A percentile compares a stretch with the other conserved stretches of the same genome.
phyloP scores from a whole-genome alignment of 352 stramenopile species.

The Phytophthora macrochlamydospora region DNA sequence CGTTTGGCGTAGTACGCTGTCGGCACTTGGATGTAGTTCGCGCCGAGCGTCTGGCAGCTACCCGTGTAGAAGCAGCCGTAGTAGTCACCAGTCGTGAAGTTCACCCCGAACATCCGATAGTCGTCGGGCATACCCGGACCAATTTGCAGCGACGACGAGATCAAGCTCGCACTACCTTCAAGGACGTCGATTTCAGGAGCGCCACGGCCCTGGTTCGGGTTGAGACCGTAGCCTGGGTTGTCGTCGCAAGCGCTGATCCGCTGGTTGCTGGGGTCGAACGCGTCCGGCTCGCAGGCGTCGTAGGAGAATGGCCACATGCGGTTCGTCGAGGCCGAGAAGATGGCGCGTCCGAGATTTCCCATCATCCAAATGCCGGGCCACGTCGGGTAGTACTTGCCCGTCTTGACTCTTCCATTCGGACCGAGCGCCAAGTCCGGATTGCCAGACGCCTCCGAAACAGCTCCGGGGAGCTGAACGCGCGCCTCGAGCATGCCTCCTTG shows the following conservation, averaged over 20 bases:
- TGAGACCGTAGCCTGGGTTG: conserved; percentile 88
- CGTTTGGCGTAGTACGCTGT: conserved; percentile 29
- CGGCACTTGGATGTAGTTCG: conserved; percentile 38
- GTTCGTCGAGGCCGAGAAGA: conserved; percentile 48
- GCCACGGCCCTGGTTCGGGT: conserved; percentile 76
- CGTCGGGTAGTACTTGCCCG: no score
- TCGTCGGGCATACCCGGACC: conserved; percentile 53
- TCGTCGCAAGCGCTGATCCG: conserved; percentile 77
- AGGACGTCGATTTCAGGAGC: conserved; percentile 94
- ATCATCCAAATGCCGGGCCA: no score
- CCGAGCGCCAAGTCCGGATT: no score
- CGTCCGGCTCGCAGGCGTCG: conserved; percentile 70
- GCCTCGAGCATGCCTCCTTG: no score
- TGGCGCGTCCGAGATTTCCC: no score
- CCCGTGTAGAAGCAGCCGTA: conserved; percentile 31
- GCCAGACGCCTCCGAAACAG: no score
- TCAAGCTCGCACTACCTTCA: conserved; percentile 60
- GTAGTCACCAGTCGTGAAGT: conserved; percentile 19
- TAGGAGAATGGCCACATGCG: conserved; percentile 95
- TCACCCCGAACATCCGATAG: conserved; percentile 44
- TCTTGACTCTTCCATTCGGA: no score
- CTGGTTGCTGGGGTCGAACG: conserved; percentile 23
- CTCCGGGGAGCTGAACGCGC: no score
- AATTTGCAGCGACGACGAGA: conserved; percentile 89
- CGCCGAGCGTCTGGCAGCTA: conserved; percentile 30